phyloP scores from a whole-genome alignment of 495 filamentous ascomycete species.

The Hyaloscypha bicolor region DNA sequence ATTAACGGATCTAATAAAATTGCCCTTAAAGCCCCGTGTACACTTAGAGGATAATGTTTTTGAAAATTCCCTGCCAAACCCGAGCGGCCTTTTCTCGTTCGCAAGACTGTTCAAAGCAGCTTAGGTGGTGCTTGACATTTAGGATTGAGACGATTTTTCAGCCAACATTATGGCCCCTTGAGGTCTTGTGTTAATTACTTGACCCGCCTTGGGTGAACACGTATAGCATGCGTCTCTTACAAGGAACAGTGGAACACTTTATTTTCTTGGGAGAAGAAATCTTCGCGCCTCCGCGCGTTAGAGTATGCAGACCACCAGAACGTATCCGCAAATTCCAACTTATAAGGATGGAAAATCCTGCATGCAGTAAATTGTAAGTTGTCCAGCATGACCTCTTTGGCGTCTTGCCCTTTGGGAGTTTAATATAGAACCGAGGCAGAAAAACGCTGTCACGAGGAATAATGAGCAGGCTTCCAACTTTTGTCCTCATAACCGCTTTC shows the following conservation, averaged over 20 bases:
- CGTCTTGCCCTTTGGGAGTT: conserved; percentile 46
- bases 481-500: conserved; percentile 51
- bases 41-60: too few relatives aligned
- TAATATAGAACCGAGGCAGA: conserved; percentile 63
- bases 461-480: conserved; percentile 59
- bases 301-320: conserved; percentile 66
- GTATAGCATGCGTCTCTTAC: conserved; percentile 74
- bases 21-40: too few relatives aligned
- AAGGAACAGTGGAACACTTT: conserved; percentile 56
- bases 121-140: conserved; percentile 55
- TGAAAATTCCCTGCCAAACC: too few relatives aligned
- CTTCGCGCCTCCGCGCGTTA: conserved; percentile 63
- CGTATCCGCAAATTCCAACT: conserved; percentile 45
- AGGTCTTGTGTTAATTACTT: conserved; percentile 72
- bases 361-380: conserved; percentile 60
- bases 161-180: conserved; percentile 71
- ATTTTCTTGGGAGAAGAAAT: conserved; percentile 51
- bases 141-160: conserved; percentile 77
- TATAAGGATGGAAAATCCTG: conserved; percentile 58
- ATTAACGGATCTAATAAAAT: too few relatives aligned
- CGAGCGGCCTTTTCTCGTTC: conserved; percentile 58
- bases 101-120: conserved; percentile 61
- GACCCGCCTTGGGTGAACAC: conserved; percentile 71
- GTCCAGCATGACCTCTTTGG: conserved; percentile 49
- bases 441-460: conserved; percentile 66